Base-by-base conservation (phyloP, 2,329 filamentous ascomycete species). In the Zymoseptoria ardabiliae region DNA sequence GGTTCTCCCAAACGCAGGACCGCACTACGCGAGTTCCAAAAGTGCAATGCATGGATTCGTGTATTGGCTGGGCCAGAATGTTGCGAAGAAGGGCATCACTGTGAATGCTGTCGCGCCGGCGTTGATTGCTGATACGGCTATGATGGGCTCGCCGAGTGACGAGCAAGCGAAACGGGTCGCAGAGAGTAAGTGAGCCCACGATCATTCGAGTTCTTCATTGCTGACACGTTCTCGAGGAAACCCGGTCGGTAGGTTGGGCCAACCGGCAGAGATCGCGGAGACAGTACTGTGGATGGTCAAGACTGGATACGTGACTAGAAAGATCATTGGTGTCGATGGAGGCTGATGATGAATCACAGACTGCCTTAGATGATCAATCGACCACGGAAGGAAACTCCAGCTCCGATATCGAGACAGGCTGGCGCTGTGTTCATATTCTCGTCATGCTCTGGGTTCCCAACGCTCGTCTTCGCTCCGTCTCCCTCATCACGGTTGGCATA, bases 31-130 rank as follows among this genome's bases (percentile, higher is more conserved):
- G 59, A 63, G 65, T 61, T 58, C 56, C 1, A 80, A 80, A 66
- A 75, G 74, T 52, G 78, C 78, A 1, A 61, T 79, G 51, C 77
- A 76, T 62, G 76, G 76, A 21, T 72, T 80, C 66, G 71, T 79
- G 61, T 76, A 78, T 65, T 80, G 78, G 71, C 56, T 81, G 21
- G 75, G 76, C 1, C 65, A 63, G 3, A 70, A 71, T 55, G 76
- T 79, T 63, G 75, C 73, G 6, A 74, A 70, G 61, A 75, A 74
- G 54, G 78, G 77, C 11, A 71, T 81, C 50, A 78, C 76, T 19
- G 76, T 79, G 0, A 81, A 81, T 64, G 77, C 76, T 41, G 73
- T 80, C 13, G 78, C 78, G 19, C 78, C 78, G 8, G 78, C 78
- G 8, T 64, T 79, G 66, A 77, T 80, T 58, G 10, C 20, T 11